phyloP scores from a whole-genome alignment of 805 yeast genomes.

The Metschnikowia drakensbergensis region DNA sequence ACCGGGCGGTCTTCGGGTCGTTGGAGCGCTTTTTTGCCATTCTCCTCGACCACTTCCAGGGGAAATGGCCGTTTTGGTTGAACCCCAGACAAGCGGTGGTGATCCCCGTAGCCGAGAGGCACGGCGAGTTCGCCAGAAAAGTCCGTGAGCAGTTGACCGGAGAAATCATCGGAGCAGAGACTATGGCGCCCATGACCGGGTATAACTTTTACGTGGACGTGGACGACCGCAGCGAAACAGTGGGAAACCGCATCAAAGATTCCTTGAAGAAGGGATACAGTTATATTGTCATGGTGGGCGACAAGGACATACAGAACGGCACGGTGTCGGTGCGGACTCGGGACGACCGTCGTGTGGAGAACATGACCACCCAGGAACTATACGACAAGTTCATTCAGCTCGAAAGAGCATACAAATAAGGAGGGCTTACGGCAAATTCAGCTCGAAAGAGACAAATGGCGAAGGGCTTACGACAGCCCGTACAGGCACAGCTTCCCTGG shows the following conservation, averaged over 20 bases:
- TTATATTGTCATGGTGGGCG: slow-evolving; percentile 83
- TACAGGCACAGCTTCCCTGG: not conserved
- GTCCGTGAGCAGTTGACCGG: slow-evolving; percentile 47
- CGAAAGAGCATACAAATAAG: slow-evolving; percentile 46
- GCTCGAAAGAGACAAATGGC: too few relatives aligned
- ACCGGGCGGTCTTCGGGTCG: slow-evolving; percentile 93
- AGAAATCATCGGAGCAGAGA: slow-evolving; percentile 29
- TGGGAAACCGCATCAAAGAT: slow-evolving; percentile 76
- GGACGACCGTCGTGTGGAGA: slow-evolving; percentile 42
- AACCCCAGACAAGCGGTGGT: slow-evolving; percentile 87
- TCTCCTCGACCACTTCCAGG: slow-evolving; percentile 82
- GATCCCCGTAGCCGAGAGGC: slow-evolving; percentile 71
- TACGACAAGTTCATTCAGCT: slow-evolving; percentile 49
- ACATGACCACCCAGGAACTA: slow-evolving; percentile 48
- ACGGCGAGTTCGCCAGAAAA: slow-evolving; percentile 49
- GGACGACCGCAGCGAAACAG: slow-evolving; percentile 70
- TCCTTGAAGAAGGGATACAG: slow-evolving; percentile 72
- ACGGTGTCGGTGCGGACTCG: slow-evolving; percentile 63
- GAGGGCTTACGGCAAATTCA: not conserved
- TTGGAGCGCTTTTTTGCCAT: slow-evolving; percentile 90
- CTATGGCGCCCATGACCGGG: slow-evolving; percentile 54
- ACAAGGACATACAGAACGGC: slow-evolving; percentile 62
- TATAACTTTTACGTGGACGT: slow-evolving; percentile 70
- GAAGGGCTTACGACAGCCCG: too few relatives aligned
- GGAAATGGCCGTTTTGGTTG: slow-evolving; percentile 98